Percentiles rank a stretch among this genome's conserved stretches.
phyloP scores from a whole-genome alignment of 2,329 filamentous ascomycete genomes.

The Calonectria leucothoes region DNA sequence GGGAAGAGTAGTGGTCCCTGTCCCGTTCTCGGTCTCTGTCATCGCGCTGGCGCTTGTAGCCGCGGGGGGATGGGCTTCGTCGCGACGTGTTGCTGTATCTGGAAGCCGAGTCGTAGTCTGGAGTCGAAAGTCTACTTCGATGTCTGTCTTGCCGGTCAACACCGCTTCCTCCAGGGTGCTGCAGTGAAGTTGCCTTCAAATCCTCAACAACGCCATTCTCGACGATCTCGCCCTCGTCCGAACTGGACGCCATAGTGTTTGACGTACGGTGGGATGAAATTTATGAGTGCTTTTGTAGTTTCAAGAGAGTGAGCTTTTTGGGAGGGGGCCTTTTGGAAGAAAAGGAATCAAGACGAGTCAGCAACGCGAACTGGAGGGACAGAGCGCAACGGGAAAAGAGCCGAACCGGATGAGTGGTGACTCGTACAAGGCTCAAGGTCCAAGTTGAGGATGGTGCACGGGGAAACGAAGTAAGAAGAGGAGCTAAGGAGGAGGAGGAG shows the following conservation, averaged over 20 bases:
- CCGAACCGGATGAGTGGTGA: constrained; percentile 57
- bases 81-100: constrained; percentile 56
- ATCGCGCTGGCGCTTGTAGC: constrained; percentile 75
- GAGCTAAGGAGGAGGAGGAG: background rate
- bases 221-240: constrained; percentile 89
- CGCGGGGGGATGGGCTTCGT: constrained; percentile 70
- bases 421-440: constrained; percentile 47
- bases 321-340: constrained; percentile 28
- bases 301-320: background rate
- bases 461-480: constrained; percentile 24
- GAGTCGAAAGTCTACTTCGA: constrained; percentile 71
- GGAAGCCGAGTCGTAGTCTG: constrained; percentile 61
- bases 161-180: constrained; percentile 79
- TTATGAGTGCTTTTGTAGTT: constrained; percentile 19
- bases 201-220: constrained; percentile 71
- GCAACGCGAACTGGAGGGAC: constrained; percentile 45
- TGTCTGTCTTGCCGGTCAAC: constrained; percentile 95
- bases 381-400: constrained; percentile 50
- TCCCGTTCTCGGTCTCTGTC: constrained; percentile 60
- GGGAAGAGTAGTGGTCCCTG: constrained; percentile 64
- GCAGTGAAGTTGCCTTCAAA: constrained; percentile 89
- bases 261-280: constrained; percentile 33
- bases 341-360: constrained; percentile 48
- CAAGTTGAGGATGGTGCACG: constrained; percentile 33
- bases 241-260: constrained; percentile 65